phyloP scores from a whole-genome alignment of 371 early-diverging fungal genomes.

The Lichtheimia ramosa region DNA sequence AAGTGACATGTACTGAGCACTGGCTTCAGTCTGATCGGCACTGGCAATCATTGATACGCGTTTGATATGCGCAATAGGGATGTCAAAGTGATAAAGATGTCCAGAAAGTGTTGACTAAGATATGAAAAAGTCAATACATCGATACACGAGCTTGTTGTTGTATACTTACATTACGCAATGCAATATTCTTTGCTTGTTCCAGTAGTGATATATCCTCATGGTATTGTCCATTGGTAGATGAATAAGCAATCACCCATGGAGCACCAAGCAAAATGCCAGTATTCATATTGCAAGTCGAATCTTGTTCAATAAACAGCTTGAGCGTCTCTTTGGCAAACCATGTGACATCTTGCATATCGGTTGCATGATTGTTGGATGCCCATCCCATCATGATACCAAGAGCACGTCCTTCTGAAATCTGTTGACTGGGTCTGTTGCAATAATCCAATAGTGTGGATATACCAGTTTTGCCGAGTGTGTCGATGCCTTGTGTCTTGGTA shows the following conservation, averaged over 20 bases:
- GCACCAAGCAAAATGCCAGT: conserved; percentile 34
- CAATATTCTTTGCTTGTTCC: not conserved
- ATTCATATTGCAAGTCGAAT: conserved; percentile 1
- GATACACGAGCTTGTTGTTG: too few relatives aligned
- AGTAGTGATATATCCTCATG: not conserved
- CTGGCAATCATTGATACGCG: not conserved
- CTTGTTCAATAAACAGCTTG: conserved; percentile 12
- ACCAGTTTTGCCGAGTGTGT: conserved; percentile 16
- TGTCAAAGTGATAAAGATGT: conserved; percentile 34
- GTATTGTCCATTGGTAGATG: conserved; percentile 1
- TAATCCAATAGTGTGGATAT: conserved; percentile 16
- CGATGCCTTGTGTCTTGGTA: conserved; percentile 42
- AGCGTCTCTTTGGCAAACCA: conserved; percentile 23
- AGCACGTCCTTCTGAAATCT: conserved; percentile 27
- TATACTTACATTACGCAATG: conserved; percentile 1
- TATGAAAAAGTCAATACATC: not conserved
- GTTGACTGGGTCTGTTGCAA: conserved; percentile 6
- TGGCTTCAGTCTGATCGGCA: not conserved
- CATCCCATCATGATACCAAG: conserved; percentile 47
- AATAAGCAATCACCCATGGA: conserved; percentile 32
- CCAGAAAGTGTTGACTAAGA: not conserved
- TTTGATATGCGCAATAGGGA: conserved; percentile 24
- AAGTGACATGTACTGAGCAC: not conserved
- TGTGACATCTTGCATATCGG: conserved; percentile 26
- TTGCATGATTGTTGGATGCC: conserved; percentile 26